phyloP scores from a whole-genome alignment of 1,284 basidiomycete species.

The Sporisorium scitamineum region DNA sequence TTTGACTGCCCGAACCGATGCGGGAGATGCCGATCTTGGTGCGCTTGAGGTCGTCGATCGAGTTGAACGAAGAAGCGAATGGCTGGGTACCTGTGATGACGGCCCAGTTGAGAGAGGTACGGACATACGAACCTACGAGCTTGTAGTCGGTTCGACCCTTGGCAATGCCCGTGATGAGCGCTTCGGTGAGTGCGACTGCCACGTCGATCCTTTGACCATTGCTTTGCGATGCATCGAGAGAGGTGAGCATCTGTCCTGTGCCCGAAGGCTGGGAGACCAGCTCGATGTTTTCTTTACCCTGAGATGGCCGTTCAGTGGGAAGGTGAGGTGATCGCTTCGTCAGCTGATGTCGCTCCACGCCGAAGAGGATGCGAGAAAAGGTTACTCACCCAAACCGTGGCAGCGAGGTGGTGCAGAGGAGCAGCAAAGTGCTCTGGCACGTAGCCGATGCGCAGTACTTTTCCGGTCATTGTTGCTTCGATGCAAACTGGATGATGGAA shows the following conservation, averaged over 20 bases:
- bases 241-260: conserved; percentile 67
- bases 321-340: not conserved
- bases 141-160: conserved; percentile 84
- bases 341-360: not conserved
- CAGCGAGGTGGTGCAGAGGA: conserved; percentile 59
- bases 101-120: conserved; percentile 72
- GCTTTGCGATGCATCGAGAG: conserved; percentile 43
- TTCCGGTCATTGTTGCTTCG: conserved; percentile 11
- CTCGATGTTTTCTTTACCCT: conserved; percentile 57
- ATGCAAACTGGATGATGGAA: not conserved
- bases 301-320: too few species aligned
- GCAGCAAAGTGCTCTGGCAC: conserved; percentile 67
- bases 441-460: conserved; percentile 58
- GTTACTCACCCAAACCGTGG: conserved; percentile 52
- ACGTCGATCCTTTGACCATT: conserved; percentile 64
- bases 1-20: conserved; percentile 86
- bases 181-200: conserved; percentile 87
- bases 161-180: conserved; percentile 91
- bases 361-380: not conserved
- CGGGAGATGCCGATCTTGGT: conserved; percentile 91
- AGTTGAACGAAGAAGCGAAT: conserved; percentile 74
- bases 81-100: conserved; percentile 85
- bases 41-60: conserved; percentile 81
- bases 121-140: conserved; percentile 92
- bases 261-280: conserved; percentile 62